phyloP scores from a whole-genome alignment of 345 rosid genomes.

The Citrus glauca region DNA sequence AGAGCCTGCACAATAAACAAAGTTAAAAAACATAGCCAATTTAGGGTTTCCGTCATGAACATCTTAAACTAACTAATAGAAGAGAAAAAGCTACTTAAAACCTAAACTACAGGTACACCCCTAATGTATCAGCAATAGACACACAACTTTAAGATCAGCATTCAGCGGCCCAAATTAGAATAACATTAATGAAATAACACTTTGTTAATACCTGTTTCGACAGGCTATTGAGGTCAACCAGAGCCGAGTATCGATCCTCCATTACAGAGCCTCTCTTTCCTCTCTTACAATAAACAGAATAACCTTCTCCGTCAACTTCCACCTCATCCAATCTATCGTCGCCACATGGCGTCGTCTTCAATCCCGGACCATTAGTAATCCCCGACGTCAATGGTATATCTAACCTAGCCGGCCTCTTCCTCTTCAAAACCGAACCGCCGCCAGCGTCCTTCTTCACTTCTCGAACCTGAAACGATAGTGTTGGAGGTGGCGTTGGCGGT shows the following conservation, averaged over 20 bases:
- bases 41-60: background rate
- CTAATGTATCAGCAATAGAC: background rate
- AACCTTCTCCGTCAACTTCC: conserved; percentile 32
- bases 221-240: conserved; percentile 21
- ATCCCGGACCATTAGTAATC: background rate
- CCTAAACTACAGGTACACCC: too few species aligned
- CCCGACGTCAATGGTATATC: conserved; percentile 22
- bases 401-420: conserved; percentile 44
- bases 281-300: conserved; percentile 43
- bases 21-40: background rate
- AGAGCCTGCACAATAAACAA: conserved; percentile 42
- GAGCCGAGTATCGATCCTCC: conserved; percentile 48
- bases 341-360: conserved; percentile 6
- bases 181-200: background rate
- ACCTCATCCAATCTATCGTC: conserved; percentile 22
- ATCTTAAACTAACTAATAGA: background rate
- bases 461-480: background rate
- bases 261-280: conserved; percentile 35
- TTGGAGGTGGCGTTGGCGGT: background rate
- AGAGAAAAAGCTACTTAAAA: background rate
- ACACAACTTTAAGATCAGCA: background rate
- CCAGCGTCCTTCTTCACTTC: background rate
- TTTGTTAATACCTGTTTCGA: conserved; percentile 27
- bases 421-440: conserved; percentile 18
- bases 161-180: too few species aligned